A percentile compares a stretch with the other conserved stretches of the same genome.
Conservation (phyloP, 73 alveolate species). For the Stentor coeruleus region DNA sequence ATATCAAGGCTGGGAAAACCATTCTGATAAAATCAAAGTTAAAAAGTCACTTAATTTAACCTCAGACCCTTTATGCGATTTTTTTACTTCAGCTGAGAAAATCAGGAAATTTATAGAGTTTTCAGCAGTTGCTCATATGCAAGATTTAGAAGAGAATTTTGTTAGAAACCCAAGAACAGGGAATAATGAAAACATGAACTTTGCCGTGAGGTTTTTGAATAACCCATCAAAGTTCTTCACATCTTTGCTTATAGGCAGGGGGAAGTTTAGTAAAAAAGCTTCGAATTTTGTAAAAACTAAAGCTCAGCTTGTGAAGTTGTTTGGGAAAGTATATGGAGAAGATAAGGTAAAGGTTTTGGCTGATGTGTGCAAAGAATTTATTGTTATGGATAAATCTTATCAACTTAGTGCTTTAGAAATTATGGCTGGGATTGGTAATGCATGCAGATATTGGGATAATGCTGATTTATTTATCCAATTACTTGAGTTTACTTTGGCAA, state of each 20-base stretch:
- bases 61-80: background rate
- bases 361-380: background rate
- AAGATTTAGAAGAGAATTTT: background rate
- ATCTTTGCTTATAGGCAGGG: too few species aligned
- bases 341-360: background rate
- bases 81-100: background rate
- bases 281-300: background rate
- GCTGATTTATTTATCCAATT: background rate
- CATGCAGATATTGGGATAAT: background rate
- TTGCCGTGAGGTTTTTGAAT: background rate
- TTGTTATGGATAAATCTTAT: background rate
- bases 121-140: background rate
- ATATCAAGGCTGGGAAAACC: background rate
- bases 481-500: background rate
- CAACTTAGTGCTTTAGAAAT: background rate
- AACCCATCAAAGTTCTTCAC: conserved; percentile 4
- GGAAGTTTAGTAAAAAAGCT: background rate
- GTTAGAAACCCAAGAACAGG: background rate
- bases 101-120: background rate
- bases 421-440: background rate
- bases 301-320: background rate
- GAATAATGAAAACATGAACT: background rate
- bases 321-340: background rate
- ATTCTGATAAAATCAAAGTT: background rate
- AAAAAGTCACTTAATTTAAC: background rate